Base-by-base conservation (phyloP, 495 filamentous ascomycete genomes). In the Diplogelasinospora grovesii region DNA sequence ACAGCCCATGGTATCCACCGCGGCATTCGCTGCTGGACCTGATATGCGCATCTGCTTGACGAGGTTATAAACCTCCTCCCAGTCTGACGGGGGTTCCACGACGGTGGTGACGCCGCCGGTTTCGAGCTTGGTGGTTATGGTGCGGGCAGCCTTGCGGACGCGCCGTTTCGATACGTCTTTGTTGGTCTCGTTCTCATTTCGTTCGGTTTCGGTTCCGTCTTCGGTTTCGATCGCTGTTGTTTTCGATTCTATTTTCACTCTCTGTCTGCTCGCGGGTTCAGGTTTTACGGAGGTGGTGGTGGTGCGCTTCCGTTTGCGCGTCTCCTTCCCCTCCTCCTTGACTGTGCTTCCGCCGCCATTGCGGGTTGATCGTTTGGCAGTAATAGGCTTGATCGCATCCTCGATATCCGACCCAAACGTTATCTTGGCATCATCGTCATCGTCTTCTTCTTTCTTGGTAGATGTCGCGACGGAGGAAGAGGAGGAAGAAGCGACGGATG, bases 1-100 rank as follows among this genome's bases (percentile, higher is more conserved):
- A 56, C 92, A 98, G 14, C 92, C 92, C 92, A 98, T 96, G 0
- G 93, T 96, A 64, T 98, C 92, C 1, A 98, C 92, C 1, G 90
- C 86, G 3, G 92, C 92, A 41, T 73, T 65, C 33, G 64, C 55
- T 2, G 69, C 69, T 0, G 74, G 69, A n/a, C 83, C 80, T 27
- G 67, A 62, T 38, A 71, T 70, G 2, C 92, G 80, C 86, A 96
- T 96, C 52, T 75, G 74, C 49, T 79, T 81, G 24, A 89, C 82
- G 1, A 77, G 68, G 25, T 72, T 61, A 61, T 96, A 98, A 36
- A 95, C 79, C 19, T 80, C 73, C 39, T 88, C 81, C 92, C 92
- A 98, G 54, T 86, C 75, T 0, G 78, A 71, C 0, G 92, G 93
- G 2, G 92, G 76, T 32, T 76, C 32, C 27, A 84, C 62, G 20